phyloP scores from a whole-genome alignment of 352 stramenopile species.

The Pythium chondricola region DNA sequence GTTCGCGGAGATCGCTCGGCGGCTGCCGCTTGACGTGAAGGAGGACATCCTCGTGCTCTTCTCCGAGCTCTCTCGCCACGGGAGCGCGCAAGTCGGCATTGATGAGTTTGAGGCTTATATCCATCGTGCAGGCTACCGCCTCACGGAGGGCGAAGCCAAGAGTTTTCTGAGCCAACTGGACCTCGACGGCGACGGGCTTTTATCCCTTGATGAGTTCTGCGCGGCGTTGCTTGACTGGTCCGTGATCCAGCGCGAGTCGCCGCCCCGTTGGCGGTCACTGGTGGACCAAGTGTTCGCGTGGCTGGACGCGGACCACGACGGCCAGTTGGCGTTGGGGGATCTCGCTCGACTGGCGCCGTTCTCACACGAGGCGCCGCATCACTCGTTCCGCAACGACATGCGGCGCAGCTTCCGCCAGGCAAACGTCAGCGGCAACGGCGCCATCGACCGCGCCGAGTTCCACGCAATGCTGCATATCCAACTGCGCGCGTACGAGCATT shows the following conservation, averaged over 20 bases:
- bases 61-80: conserved; percentile 48
- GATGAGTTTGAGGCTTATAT: conserved; percentile 50
- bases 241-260: conserved; percentile 34
- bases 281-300: conserved; percentile 37
- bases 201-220: conserved; percentile 60
- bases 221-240: conserved; percentile 65
- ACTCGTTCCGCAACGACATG: conserved; percentile 62
- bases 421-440: conserved; percentile 28
- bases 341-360: conserved; percentile 43
- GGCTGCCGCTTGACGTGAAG: conserved; percentile 48
- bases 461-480: conserved; percentile 43
- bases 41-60: conserved; percentile 64
- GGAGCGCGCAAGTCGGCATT: conserved; percentile 38
- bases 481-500: conserved; percentile 39
- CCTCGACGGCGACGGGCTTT: conserved; percentile 49
- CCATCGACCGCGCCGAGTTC: conserved; percentile 41
- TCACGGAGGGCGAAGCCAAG: conserved; percentile 54
- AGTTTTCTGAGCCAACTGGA: conserved; percentile 57
- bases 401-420: conserved; percentile 51
- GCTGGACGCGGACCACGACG: conserved; percentile 49
- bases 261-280: conserved; percentile 25
- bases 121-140: conserved; percentile 42
- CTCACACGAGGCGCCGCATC: conserved; percentile 9
- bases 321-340: conserved; percentile 35
- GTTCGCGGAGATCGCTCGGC: conserved; percentile 45